These are phyloP conservation scores for Amoebophrya sp. DNA, from an alignment of 169 alveolate genomes.

Conservation along the genomic window DNA sequence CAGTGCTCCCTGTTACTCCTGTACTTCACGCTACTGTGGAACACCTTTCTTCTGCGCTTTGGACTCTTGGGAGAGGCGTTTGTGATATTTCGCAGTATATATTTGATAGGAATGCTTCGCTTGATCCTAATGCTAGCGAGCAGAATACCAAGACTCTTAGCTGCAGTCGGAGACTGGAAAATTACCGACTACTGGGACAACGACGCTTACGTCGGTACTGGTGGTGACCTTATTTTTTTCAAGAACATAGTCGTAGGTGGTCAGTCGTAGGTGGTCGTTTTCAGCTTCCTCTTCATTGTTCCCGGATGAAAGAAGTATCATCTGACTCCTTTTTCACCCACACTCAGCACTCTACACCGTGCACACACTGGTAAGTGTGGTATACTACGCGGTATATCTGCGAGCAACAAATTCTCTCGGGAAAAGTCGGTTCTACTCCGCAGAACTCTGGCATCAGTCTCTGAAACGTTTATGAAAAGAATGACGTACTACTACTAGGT, in stretches of 20 bases:
- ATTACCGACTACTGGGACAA: background rate
- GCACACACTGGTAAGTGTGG: background rate
- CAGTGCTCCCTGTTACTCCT: background rate
- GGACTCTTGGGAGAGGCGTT: background rate
- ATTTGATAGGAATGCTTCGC: background rate
- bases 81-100: background rate
- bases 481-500: too few relatives aligned
- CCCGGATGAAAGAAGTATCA: background rate
- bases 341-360: background rate
- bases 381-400: slow-evolving; percentile 3
- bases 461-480: background rate
- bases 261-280: too few relatives aligned
- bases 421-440: background rate
- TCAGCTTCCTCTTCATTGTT: too few relatives aligned
- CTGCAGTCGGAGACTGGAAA: slow-evolving; percentile 12
- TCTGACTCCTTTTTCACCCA: background rate
- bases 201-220: background rate
- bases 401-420: slow-evolving; percentile 11
- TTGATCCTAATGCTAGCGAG: background rate
- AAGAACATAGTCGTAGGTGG: too few relatives aligned
- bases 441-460: slow-evolving; percentile 4
- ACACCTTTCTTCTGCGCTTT: slow-evolving; percentile 6
- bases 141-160: background rate
- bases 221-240: too few relatives aligned
- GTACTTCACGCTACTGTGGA: background rate